Evolutionary conservation across 2,329 filamentous ascomycete species (phyloP), one percentile per base, ranked within the genome.

Genomic region (Macrophomina tecta): DNA sequence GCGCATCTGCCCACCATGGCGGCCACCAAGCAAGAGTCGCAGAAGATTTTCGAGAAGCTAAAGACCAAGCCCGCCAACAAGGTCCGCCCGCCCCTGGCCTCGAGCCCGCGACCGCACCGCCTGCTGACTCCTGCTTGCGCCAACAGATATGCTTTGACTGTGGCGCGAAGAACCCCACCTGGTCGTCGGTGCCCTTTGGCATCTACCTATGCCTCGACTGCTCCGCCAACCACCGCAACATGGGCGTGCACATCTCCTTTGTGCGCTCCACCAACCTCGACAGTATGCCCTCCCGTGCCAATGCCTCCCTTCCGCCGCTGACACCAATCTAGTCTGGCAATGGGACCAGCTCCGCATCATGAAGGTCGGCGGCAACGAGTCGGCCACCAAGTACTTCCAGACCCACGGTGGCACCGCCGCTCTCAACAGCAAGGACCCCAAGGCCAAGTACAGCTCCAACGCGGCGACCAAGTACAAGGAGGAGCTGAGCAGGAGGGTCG

Each of bases 171-270:
- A 97, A 97, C 78, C 95, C 95, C 69, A 98, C 95, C 68, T 99
- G 95, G 95, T 97, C 94, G 7, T 98, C 94, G 6, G 94, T 97
- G 38, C 94, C 94, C 11, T 93, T 99, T 71, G 95, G 92, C 76
- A 98, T 99, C 79, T 99, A 98, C 79, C 89, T 99, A 28, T 99
- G 95, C 77, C 90, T 99, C 75, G 95, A 99, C 82, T 99, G 95
- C 83, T 97, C 94, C 49, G 91, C 94, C 67, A 93, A 97, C 80
- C 95, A 99, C 81, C 91, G 95, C 74, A 98, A 98, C 81, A 89
- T 99, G 75, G 95, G 95, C 80, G 94, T 98, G 69, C 95, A 99
- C 82, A 97, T 99, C 82, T 97, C 94, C 73, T 99, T 99, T 84
- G 95, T 99, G 75, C 91, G 95, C 75, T 98, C 94, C 69, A 98